These are phyloP conservation scores for Ephemerocybe angulata DNA, from an alignment of 768 basidiomycete genomes.

Conservation along the genomic window DNA sequence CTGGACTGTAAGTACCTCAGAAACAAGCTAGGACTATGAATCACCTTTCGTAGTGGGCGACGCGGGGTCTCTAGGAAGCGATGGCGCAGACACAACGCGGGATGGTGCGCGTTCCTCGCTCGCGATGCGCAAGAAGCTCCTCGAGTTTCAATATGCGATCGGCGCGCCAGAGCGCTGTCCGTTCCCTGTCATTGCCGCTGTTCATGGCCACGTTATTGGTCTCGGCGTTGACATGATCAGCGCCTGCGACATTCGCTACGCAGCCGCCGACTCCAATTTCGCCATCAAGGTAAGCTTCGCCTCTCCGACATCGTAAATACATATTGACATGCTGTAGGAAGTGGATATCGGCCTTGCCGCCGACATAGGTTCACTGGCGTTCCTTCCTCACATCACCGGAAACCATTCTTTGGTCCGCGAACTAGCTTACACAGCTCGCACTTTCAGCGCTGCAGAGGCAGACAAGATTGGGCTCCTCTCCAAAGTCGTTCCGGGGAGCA, in stretches of 20 bases:
- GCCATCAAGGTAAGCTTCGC: slow-evolving; percentile 69
- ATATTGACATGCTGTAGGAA: slow-evolving; percentile 48
- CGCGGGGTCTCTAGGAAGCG: slow-evolving; percentile 22
- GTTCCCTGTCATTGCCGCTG: slow-evolving; percentile 80
- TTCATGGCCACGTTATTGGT: slow-evolving; percentile 73
- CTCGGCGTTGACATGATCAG: slow-evolving; percentile 74
- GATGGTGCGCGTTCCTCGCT: slow-evolving; percentile 57
- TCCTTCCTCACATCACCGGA: slow-evolving; percentile 71
- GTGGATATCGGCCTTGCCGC: slow-evolving; percentile 85
- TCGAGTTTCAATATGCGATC: slow-evolving; percentile 68
- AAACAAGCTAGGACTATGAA: not conserved
- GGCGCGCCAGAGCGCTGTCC: slow-evolving; percentile 61
- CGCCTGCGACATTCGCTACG: slow-evolving; percentile 76
- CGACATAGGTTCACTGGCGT: slow-evolving; percentile 83
- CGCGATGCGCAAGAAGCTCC: slow-evolving; percentile 43
- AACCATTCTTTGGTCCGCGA: slow-evolving; percentile 73
- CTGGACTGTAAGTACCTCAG: slow-evolving; percentile 58
- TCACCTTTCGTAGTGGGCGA: slow-evolving; percentile 24
- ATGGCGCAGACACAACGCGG: slow-evolving; percentile 17
- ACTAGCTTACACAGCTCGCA: slow-evolving; percentile 68
- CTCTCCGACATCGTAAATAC: slow-evolving; percentile 17
- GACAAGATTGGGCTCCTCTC: slow-evolving; percentile 70
- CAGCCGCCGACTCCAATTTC: slow-evolving; percentile 59
- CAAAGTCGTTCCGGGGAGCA: slow-evolving; percentile 60
- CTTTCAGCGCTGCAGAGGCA: slow-evolving; percentile 70